Percentiles rank a stretch among this genome's conserved stretches.
These are phyloP conservation scores for Glomus cerebriforme DNA, from an alignment of 192 early-diverging fungal species.

Conservation along the genomic window DNA sequence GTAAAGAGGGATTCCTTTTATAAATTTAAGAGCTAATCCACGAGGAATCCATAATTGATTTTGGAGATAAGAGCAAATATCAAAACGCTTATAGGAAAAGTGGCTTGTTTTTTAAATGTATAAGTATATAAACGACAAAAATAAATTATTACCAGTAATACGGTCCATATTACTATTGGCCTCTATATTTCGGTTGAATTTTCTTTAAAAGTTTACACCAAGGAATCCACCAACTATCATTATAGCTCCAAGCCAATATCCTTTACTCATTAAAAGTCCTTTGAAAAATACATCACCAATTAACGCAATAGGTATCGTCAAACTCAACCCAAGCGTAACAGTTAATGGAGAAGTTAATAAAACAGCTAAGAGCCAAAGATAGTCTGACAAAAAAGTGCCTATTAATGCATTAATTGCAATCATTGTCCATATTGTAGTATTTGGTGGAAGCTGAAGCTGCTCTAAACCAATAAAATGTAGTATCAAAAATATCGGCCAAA, in stretches of 20 bases:
- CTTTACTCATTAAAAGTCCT: constrained; percentile 48
- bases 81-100: too few species aligned
- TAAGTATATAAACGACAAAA: too few species aligned
- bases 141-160: too few species aligned
- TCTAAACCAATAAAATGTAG: constrained; percentile 66
- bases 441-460: constrained; percentile 60
- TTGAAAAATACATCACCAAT: constrained; percentile 73
- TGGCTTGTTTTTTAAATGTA: too few species aligned
- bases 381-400: constrained; percentile 81
- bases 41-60: too few species aligned
- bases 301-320: constrained; percentile 58
- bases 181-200: too few species aligned
- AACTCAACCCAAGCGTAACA: constrained; percentile 74
- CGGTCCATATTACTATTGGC: too few species aligned
- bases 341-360: constrained; percentile 82
- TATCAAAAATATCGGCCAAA: constrained; percentile 68
- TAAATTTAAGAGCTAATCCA: too few species aligned
- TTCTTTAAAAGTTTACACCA: constrained; percentile 56
- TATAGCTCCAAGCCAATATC: constrained; percentile 66
- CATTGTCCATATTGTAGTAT: constrained; percentile 58
- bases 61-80: too few species aligned
- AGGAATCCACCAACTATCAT: constrained; percentile 72
- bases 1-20: too few species aligned
- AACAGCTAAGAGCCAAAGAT: constrained; percentile 76
- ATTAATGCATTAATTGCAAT: constrained; percentile 71